phyloP scores from a whole-genome alignment of 2,329 filamentous ascomycete species.

The Achaetomium macrosporum region DNA sequence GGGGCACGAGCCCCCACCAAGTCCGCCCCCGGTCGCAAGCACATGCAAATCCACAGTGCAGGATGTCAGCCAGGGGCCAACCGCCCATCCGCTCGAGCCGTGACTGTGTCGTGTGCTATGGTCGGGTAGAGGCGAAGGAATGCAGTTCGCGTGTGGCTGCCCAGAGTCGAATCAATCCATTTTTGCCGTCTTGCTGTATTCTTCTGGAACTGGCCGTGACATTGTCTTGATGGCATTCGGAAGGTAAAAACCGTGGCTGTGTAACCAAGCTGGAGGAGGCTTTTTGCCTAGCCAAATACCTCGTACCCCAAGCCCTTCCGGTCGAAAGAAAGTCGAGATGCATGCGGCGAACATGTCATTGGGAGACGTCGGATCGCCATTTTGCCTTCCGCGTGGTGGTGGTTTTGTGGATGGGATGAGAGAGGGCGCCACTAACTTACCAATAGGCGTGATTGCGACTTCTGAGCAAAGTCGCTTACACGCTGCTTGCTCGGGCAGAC shows the following conservation, averaged over 20 bases:
- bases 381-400: conserved; percentile 5
- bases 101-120: not conserved
- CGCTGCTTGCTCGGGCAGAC: conserved; percentile 12
- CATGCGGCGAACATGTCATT: not conserved
- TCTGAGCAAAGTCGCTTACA: conserved; percentile 13
- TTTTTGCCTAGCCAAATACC: not conserved
- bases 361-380: not conserved
- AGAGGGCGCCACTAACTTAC: conserved; percentile 14
- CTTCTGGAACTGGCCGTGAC: too few species aligned
- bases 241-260: not conserved
- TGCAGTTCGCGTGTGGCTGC: too few species aligned
- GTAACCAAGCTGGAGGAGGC: not conserved
- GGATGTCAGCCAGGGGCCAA: not conserved
- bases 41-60: conserved; percentile 6
- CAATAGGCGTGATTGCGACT: conserved; percentile 16
- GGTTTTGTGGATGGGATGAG: not conserved
- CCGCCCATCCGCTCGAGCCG: not conserved
- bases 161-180: too few species aligned
- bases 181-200: too few species aligned
- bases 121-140: too few species aligned
- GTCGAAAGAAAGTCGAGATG: not conserved
- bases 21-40: not conserved
- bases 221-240: too few species aligned
- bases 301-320: not conserved
- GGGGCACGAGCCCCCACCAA: conserved; percentile 2